Conservation (phyloP, 1,284 basidiomycete genomes). For the Farysia itapuensis region DNA sequence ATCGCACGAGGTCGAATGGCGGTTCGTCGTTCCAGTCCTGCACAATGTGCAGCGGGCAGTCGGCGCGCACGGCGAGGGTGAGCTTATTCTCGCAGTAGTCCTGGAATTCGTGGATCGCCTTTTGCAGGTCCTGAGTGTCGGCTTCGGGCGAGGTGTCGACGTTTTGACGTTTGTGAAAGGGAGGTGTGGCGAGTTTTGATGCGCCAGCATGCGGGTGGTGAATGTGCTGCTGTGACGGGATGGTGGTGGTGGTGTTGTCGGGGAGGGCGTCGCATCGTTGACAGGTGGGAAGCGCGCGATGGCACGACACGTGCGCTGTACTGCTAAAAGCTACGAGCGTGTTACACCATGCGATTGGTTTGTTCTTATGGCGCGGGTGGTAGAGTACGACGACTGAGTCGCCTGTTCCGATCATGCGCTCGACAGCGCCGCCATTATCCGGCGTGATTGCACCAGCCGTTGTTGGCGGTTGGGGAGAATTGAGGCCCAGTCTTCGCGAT, state of each 20-base stretch:
- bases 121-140: slow-evolving; percentile 3
- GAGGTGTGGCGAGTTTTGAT: background rate
- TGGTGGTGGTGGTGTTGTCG: background rate
- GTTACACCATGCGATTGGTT: slow-evolving; percentile 35
- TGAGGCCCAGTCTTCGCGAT: slow-evolving; percentile 10
- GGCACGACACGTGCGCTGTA: slow-evolving; percentile 10
- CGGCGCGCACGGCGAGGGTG: slow-evolving; percentile 21
- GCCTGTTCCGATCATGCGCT: slow-evolving; percentile 13
- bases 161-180: too few relatives aligned
- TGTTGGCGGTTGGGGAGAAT: slow-evolving; percentile 9
- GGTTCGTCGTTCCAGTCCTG: slow-evolving; percentile 24
- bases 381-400: slow-evolving; percentile 33
- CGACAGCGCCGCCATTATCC: background rate
- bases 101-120: slow-evolving; percentile 22
- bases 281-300: slow-evolving; percentile 20
- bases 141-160: background rate
- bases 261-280: slow-evolving; percentile 26
- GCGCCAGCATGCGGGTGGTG: background rate
- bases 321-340: slow-evolving; percentile 22
- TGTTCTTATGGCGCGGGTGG: slow-evolving; percentile 15
- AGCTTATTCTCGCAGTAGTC: slow-evolving; percentile 39
- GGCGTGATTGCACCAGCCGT: too few relatives aligned
- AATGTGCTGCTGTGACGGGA: too few relatives aligned
- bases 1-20: slow-evolving; percentile 25
- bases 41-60: slow-evolving; percentile 26